phyloP scores from a whole-genome alignment of 768 basidiomycete species.

The Omphalotus guepiniiformis region DNA sequence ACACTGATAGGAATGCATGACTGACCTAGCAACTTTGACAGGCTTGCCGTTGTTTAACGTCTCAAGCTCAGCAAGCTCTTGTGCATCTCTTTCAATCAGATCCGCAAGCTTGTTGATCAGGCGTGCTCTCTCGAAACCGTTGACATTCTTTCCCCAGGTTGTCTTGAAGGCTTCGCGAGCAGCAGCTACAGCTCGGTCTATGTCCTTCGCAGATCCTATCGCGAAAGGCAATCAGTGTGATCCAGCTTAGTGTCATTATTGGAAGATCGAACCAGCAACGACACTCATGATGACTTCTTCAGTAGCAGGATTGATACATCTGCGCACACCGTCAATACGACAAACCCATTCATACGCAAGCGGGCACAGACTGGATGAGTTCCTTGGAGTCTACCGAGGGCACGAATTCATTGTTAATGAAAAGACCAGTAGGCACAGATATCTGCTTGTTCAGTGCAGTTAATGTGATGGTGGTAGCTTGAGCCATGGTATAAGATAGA shows the following conservation, averaged over 20 bases:
- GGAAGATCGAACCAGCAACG: slow-evolving; percentile 45
- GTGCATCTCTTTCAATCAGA: slow-evolving; percentile 79
- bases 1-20: background rate
- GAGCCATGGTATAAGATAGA: slow-evolving; percentile 37
- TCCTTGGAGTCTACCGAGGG: slow-evolving; percentile 67
- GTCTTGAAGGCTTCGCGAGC: slow-evolving; percentile 81
- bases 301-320: slow-evolving; percentile 78
- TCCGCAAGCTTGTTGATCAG: slow-evolving; percentile 85
- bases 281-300: slow-evolving; percentile 71
- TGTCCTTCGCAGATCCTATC: slow-evolving; percentile 65
- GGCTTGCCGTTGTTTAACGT: slow-evolving; percentile 90
- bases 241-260: background rate
- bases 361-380: slow-evolving; percentile 49
- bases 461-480: slow-evolving; percentile 34
- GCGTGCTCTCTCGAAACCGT: slow-evolving; percentile 77
- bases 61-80: slow-evolving; percentile 83
- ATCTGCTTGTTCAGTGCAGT: slow-evolving; percentile 45
- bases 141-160: slow-evolving; percentile 86
- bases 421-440: slow-evolving; percentile 75
- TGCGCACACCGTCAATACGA: slow-evolving; percentile 20
- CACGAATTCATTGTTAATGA: slow-evolving; percentile 89
- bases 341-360: background rate
- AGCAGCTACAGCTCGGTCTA: slow-evolving; percentile 79
- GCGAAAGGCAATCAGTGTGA: slow-evolving; percentile 5
- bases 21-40: slow-evolving; percentile 45